Base-by-base conservation (phyloP, 2,329 filamentous ascomycete genomes). In the Xylariales sp. region DNA sequence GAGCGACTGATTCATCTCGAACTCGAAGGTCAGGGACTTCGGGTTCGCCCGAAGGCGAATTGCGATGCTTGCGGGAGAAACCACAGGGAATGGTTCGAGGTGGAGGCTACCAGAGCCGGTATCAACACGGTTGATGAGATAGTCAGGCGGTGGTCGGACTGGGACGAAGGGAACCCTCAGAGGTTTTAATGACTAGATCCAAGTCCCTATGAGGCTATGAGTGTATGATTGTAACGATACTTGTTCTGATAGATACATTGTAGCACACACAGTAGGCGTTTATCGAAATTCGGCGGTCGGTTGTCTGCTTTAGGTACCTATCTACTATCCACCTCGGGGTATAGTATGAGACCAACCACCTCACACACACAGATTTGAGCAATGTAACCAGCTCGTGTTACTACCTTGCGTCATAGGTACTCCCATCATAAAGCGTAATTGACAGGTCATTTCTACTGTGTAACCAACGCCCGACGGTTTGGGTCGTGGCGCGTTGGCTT, bases 81-180 rank as follows among this genome's bases (percentile, higher is more conserved):
- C 74, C 96, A 99, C 79, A 85, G 91, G 60, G 96, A 99, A 81
- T 99, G 95, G 95, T 99, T 99, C 78, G 92, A 97, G 81, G 90
- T 97, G 0, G 89, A 93, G 69, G 92, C 93, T 0, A 90, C 84
- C 28, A 87, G 90, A 71, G 85, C 90, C 34, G 92, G 90, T 0
- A 85, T 98, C 3, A 87, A 85, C 68, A 85, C 87, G 82, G 83
- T 88, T 82, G 83, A 88, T 70, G 84, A 92, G 71, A 88, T 94
- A 67, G 90, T 97, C 48, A 88, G 90, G 76, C 83, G 93, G 71
- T 99, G 96, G 96, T 90, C 94, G 8, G 87, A 87, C 10, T 98
- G 94, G 93, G 92, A 91, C 62, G 91, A 93, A 79, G 79, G 71
- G 43, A 67, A 62, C 30, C 36, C 36, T n/a, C 59, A 60, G 68